Base-by-base conservation (phyloP, 495 filamentous ascomycete species). In the Penicillium goetzii region DNA sequence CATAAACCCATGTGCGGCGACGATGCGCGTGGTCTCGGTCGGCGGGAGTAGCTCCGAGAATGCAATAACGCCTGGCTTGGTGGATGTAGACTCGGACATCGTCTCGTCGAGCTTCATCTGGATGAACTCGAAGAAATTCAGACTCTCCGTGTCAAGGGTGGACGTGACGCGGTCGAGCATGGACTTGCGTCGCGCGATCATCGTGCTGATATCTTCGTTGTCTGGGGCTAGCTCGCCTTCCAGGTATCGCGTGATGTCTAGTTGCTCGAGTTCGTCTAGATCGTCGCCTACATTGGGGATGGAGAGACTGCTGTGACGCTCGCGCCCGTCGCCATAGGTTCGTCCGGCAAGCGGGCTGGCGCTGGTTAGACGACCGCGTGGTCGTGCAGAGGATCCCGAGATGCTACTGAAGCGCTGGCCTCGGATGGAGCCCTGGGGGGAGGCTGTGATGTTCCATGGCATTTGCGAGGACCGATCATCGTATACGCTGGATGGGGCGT, bases 1-100 rank as follows among this genome's bases (percentile, higher is more conserved):
- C 73, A 90, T 84, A 61, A 96, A 81, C 1, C 83, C 91, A 67
- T 92, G 89, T 10, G 88, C 88, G 40, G 89, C 90, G 0, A 92
- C 85, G 17, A 81, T 74, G 15, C 78, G 78, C 30, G 78, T 82
- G 40, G 86, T 86, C 26, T 81, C 72, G 25, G 55, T 60, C 1
- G 82, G 81, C 25, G 88, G 83, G 21, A 91, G 78, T 15, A 93
- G 68, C 26, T 84, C 74, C 54, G 86, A 84, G 68, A 96, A 92
- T 0, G 73, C 40, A 30, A 86, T 76, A 19, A 66, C 72, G 1
- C 33, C 30, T 8, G 32, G 21, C 11, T 8, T 47, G 5, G 41
- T 52, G 8, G 40, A 10, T 2, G 51, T 55, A 15, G 40, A 5
- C 21, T 57, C 55, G n/a, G 40, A 3, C 19, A 52, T 11, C 34